These are phyloP conservation scores for Mortierella sp. DNA, from an alignment of 371 early-diverging fungal genomes.

Conservation along the genomic window DNA sequence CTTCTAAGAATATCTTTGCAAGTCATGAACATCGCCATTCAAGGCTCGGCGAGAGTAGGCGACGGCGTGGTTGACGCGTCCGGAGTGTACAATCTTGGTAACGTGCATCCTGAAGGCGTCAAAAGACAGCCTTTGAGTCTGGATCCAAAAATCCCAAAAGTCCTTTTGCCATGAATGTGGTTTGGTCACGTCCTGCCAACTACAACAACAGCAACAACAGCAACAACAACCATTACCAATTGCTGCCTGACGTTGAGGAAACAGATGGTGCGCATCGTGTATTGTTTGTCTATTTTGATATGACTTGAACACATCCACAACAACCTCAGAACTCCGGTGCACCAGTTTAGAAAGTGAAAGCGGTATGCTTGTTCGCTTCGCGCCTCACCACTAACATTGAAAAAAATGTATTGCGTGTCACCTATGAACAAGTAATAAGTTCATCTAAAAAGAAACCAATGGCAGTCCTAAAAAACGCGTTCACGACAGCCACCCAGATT, in stretches of 20 bases:
- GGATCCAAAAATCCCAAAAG: not conserved
- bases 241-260: not conserved
- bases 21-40: no score
- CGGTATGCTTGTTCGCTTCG: not conserved
- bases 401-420: no score
- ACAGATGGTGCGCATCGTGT: not conserved
- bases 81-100: not conserved
- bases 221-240: no score
- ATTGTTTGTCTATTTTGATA: not conserved
- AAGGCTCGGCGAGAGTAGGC: not conserved
- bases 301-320: not conserved
- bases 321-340: not conserved
- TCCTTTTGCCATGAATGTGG: not conserved
- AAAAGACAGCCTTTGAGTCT: not conserved
- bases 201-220: no score
- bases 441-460: no score
- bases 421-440: no score
- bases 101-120: not conserved
- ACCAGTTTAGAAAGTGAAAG: not conserved
- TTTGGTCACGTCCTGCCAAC: not conserved
- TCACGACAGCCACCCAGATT: no score
- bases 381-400: no score
- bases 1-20: not conserved
- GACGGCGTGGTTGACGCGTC: not conserved
- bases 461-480: no score